Evolutionary conservation across 805 yeast species (phyloP).

Genomic region (Candida ulmi): DNA sequence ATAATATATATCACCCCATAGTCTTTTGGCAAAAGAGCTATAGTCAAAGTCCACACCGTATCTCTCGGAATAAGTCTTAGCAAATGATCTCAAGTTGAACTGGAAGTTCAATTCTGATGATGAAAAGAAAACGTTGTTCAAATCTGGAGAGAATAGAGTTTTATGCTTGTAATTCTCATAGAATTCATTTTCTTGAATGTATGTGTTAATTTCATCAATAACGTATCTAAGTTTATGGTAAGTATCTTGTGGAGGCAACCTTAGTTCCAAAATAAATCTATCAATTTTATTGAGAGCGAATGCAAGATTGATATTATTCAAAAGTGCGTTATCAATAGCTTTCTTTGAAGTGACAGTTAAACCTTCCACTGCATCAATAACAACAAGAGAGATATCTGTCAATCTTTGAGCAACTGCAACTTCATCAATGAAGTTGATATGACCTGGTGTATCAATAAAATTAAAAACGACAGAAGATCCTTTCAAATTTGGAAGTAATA

Average conservation of each 20-base stretch:
- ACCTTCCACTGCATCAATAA: slow-evolving; percentile 87
- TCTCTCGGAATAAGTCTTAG: slow-evolving; percentile 36
- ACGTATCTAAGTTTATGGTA: slow-evolving; percentile 58
- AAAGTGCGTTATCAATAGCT: slow-evolving; percentile 47
- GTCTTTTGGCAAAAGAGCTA: slow-evolving; percentile 40
- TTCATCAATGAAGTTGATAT: slow-evolving; percentile 78
- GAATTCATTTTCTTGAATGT: slow-evolving; percentile 32
- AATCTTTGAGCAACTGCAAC: slow-evolving; percentile 48
- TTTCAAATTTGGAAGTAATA: slow-evolving; percentile 48
- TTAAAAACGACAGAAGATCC: slow-evolving; percentile 56
- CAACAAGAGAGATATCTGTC: slow-evolving; percentile 61
- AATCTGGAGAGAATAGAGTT: slow-evolving; percentile 46
- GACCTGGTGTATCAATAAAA: slow-evolving; percentile 89
- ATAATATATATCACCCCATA: slow-evolving; percentile 78
- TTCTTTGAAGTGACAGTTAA: slow-evolving; percentile 50
- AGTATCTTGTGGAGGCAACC: slow-evolving; percentile 68
- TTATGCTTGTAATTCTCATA: slow-evolving; percentile 22
- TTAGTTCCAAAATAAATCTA: slow-evolving; percentile 73
- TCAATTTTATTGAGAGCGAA: slow-evolving; percentile 80
- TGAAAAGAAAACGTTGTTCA: slow-evolving; percentile 68
- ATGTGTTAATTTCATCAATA: slow-evolving; percentile 60
- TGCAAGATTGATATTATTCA: slow-evolving; percentile 44
- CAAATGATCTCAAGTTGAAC: slow-evolving; percentile 66
- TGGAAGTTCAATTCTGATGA: slow-evolving; percentile 57
- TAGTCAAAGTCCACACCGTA: slow-evolving; percentile 28